Evolutionary conservation across 192 early-diverging fungal species (phyloP), one percentile per base, ranked within the genome.

Genomic region (Backusella tarrabulga): DNA sequence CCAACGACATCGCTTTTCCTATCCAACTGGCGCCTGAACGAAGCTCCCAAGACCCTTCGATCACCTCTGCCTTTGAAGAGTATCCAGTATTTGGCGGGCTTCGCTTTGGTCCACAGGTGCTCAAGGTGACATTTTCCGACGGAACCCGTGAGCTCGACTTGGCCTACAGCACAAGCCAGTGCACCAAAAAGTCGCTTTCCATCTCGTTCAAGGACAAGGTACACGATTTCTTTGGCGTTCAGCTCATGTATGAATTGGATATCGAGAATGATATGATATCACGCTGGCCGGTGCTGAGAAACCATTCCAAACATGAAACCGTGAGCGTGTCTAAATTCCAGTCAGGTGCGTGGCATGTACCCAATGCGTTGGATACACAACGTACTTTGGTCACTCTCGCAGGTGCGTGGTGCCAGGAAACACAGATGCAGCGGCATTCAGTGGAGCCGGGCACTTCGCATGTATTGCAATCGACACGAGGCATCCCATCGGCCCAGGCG

Each of bases 291-390:
- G 52, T 41, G 26, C 12, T 74, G 23, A 15, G 19, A 17, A 79
- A 79, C 34, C 32, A 38, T 12, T 34, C 77, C 26, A 38, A 40
- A 23, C 19, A 52, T 14, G 15, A 44, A 42, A 40, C 67, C 8
- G 42, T 74, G 11, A 26, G 38, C 12, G 36, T 79, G 8, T 73
- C 60, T 17, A 73, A 74, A 46, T 46, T 40, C 11, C 34, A 68
- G 17, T 74, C 77, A n/a, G 77, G 72, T 26, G 77, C 63, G 2
- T 79, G 72, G 72, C 77, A 79, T 68, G 67, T 79, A n/a, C 77
- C 72, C 17, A 11, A 1, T 38, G 21, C 72, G n/a, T 36, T 35
- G 6, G 26, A 54, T 23, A 38, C 21, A 19, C 35, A 73, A 36
- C 72, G 77, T 0, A 26, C 54, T 3, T 44, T 79, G 66, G 50